Percentiles rank a stretch among this genome's conserved stretches.
phyloP scores from a whole-genome alignment of 345 rosid genomes.

The Bruguiera gymnorhiza region DNA sequence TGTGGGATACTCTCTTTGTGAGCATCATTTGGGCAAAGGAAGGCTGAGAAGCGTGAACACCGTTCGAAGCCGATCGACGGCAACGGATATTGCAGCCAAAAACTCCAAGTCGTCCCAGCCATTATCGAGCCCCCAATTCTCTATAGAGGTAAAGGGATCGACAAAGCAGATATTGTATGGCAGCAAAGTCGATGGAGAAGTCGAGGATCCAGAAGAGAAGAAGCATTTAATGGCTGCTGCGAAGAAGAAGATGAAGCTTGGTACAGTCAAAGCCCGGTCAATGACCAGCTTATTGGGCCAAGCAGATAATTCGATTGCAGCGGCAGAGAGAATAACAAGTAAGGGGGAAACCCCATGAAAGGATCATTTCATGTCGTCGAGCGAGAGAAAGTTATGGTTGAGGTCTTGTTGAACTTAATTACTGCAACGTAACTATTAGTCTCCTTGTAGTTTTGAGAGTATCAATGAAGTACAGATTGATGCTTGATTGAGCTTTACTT shows the following conservation, averaged over 20 bases:
- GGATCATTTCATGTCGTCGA: not conserved
- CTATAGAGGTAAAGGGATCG: not conserved
- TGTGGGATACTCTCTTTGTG: slow-evolving; percentile 91
- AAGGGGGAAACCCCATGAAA: not conserved
- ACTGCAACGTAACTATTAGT: not conserved
- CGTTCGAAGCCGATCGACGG: slow-evolving; percentile 37
- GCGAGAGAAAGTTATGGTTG: not conserved
- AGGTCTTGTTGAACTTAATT: not conserved
- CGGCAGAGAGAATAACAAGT: slow-evolving; percentile 18
- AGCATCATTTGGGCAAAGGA: slow-evolving; percentile 96
- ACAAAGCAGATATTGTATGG: not conserved
- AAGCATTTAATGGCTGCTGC: slow-evolving; percentile 17
- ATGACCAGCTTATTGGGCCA: slow-evolving; percentile 86
- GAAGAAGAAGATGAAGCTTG: slow-evolving; percentile 77
- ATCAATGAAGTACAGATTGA: too few species aligned
- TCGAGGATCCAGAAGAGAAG: slow-evolving; percentile 21
- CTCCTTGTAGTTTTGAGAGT: too few species aligned
- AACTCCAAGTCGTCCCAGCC: slow-evolving; percentile 9
- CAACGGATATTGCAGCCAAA: not conserved
- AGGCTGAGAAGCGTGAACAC: slow-evolving; percentile 69
- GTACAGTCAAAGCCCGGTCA: slow-evolving; percentile 87
- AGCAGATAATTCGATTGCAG: slow-evolving; percentile 16
- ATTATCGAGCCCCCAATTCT: slow-evolving; percentile 1
- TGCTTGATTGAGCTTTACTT: too few species aligned
- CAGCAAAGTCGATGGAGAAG: not conserved